Percentiles rank a stretch among this genome's conserved stretches.
These are phyloP conservation scores for Haplosporangium sp. DNA, from an alignment of 371 early-diverging fungal genomes.

Conservation along the genomic window DNA sequence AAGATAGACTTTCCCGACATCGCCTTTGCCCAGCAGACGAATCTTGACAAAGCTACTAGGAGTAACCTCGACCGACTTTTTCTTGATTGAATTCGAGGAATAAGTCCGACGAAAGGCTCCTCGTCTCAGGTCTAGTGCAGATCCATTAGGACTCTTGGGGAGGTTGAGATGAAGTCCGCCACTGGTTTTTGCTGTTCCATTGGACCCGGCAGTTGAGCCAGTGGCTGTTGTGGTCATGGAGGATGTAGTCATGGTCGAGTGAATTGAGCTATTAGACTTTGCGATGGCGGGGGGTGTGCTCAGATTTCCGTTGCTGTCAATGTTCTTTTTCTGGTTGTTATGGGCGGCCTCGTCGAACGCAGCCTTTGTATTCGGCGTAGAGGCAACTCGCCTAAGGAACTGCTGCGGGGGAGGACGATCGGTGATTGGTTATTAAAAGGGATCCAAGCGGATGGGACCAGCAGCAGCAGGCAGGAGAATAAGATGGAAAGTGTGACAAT, in stretches of 20 bases:
- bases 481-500: too few relatives aligned
- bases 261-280: constrained; percentile 38
- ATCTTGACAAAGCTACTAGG: constrained; percentile 88
- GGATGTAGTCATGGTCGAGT: constrained; percentile 39
- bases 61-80: constrained; percentile 82
- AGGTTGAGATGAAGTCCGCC: constrained; percentile 26
- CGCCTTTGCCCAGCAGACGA: constrained; percentile 92
- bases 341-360: constrained; percentile 34
- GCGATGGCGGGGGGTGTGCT: constrained; percentile 16
- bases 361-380: constrained; percentile 64
- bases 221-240: constrained; percentile 40
- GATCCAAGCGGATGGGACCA: neutral
- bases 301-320: constrained; percentile 17
- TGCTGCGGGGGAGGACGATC: constrained; percentile 3
- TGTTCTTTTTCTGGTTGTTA: constrained; percentile 24
- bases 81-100: constrained; percentile 83
- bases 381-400: constrained; percentile 59
- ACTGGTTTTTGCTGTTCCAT: constrained; percentile 14
- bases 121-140: constrained; percentile 39
- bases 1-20: constrained; percentile 96
- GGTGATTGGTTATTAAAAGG: neutral
- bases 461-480: neutral
- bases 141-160: constrained; percentile 47
- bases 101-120: constrained; percentile 68
- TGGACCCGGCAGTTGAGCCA: constrained; percentile 15